Percentiles rank a stretch among this genome's conserved stretches.
Conservation (phyloP, 2,329 filamentous ascomycete genomes). For the Pestalotiopsis sp. region DNA sequence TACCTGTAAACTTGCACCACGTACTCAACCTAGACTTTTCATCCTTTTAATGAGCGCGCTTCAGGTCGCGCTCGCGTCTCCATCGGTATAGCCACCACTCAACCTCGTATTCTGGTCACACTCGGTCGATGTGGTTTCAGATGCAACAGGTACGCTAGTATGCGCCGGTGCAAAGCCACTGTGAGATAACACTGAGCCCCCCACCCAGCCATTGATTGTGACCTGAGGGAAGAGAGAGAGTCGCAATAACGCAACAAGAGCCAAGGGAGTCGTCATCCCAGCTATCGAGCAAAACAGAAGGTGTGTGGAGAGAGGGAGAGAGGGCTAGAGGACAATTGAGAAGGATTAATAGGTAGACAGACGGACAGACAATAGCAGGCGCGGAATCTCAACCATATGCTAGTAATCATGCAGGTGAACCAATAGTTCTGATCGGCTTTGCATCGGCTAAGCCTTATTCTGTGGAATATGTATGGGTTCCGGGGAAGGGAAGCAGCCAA, state of each 20-base stretch:
- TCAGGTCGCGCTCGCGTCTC: background rate
- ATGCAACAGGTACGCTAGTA: background rate
- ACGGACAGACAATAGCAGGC: background rate
- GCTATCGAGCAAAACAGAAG: background rate
- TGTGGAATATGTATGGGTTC: background rate
- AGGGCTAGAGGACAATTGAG: background rate
- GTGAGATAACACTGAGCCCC: too few relatives aligned
- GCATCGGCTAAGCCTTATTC: background rate
- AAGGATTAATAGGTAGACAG: background rate
- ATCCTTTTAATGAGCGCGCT: background rate
- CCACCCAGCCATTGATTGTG: too few relatives aligned
- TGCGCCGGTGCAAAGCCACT: background rate
- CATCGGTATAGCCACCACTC: too few relatives aligned
- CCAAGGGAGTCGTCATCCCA: background rate
- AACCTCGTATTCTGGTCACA: background rate
- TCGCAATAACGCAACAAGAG: background rate
- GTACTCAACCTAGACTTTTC: background rate
- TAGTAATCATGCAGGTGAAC: background rate
- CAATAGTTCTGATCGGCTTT: background rate
- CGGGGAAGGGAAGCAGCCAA: background rate
- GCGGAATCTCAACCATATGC: too few relatives aligned
- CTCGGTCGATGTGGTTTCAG: background rate
- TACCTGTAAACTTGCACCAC: background rate
- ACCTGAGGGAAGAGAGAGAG: background rate
- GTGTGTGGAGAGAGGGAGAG: constrained; percentile 16